Base-by-base conservation (phyloP, 768 basidiomycete species). In the Mycena venus region DNA sequence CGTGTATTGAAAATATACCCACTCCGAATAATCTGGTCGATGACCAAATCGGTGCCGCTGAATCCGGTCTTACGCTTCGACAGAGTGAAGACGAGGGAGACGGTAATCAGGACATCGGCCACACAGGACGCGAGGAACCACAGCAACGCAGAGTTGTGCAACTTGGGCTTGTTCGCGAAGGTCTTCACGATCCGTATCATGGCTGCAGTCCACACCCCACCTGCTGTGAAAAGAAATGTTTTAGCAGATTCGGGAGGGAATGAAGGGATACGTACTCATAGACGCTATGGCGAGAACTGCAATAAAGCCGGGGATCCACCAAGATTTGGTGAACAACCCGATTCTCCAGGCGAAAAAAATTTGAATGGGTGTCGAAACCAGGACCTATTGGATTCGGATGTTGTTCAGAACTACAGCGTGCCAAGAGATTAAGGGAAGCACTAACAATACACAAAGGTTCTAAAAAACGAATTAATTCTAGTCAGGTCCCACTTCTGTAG, bases 321-420 rank as follows among this genome's bases (percentile, higher is more conserved):
- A 81, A 1, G 81, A 82, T 70, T 85, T 85, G 29, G 85, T 88
- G 38, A 89, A 79, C 17, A 86, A 75, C 64, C 77, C 80, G 47
- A 88, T 86, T 53, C 86, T 80, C 84, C 85, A 86, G 0, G 87
- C 86, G 56, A 88, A 83, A 79, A 87, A 88, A 10, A 89, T 72
- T 76, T 89, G 88, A 23, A 89, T 88, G 0, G 87, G 87, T 10
- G 86, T 88, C 2, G 87, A 89, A 9, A 88, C 82, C 0, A 84
- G 81, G 3, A 86, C 85, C 86, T 86, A 61, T 8, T 4, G 27
- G 56, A n/a, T 19, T 56, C 38, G n/a, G 15, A 34, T 49, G 27
- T 65, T n/a, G n/a, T 44, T 62, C 11, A 38, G n/a, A 11, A 60
- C 23, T 29, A 21, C 11, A 49, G 64, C 17, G 6, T 7, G 49